phyloP scores from a whole-genome alignment of 2,329 filamentous ascomycete species.

The Periconia digitata region DNA sequence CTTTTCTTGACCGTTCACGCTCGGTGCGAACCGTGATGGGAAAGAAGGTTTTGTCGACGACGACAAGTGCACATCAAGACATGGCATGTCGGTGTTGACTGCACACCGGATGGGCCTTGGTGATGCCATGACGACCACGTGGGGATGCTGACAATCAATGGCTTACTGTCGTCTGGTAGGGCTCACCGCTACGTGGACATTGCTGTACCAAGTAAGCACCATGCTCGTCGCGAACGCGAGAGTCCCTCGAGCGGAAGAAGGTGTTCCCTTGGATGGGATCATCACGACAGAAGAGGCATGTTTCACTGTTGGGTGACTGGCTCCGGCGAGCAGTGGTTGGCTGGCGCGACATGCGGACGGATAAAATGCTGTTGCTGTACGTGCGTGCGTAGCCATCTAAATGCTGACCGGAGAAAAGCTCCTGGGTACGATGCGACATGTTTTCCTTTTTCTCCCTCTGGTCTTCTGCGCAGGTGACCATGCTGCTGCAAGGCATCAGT shows the following conservation, averaged over 20 bases:
- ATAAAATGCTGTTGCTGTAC: neutral
- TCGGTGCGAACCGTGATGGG: neutral
- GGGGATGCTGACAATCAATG: too few species aligned
- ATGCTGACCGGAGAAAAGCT: neutral
- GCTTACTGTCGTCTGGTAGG: too few species aligned
- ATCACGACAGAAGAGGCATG: neutral
- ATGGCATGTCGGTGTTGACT: too few species aligned
- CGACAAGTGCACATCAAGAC: too few species aligned
- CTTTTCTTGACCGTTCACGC: neutral
- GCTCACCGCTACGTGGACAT: too few species aligned
- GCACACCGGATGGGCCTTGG: neutral
- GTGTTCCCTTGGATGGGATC: neutral
- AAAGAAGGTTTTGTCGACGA: neutral
- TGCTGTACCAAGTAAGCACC: neutral
- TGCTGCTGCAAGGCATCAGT: neutral
- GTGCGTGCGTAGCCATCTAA: neutral
- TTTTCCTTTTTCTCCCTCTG: neutral
- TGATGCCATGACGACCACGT: neutral
- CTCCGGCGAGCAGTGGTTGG: neutral
- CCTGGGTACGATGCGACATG: neutral
- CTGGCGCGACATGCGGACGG: neutral
- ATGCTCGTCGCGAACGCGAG: neutral
- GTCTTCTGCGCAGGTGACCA: slow-evolving; percentile 4
- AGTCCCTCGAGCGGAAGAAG: too few species aligned
- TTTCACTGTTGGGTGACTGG: neutral